Evolutionary conservation across 371 early-diverging fungal genomes (phyloP).

Genomic region (Basidiobolus heterosporus): DNA sequence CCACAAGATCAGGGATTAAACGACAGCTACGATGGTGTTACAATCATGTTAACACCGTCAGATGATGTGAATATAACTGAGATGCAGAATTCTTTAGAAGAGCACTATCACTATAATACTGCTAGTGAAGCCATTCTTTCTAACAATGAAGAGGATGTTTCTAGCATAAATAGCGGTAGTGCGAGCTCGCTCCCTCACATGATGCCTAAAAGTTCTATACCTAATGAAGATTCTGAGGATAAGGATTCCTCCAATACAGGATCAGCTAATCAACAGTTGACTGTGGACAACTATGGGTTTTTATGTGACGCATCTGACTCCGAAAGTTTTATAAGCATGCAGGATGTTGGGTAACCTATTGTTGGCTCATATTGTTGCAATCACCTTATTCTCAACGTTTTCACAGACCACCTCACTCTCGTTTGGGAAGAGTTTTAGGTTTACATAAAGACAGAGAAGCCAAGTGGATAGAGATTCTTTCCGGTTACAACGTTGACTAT

Average conservation of each 20-base stretch:
- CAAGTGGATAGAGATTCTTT: conserved; percentile 1
- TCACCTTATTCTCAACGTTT: neutral
- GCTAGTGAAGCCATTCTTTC: neutral
- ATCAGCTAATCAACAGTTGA: neutral
- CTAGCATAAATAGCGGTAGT: neutral
- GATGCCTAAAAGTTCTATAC: neutral
- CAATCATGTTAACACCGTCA: too few relatives aligned
- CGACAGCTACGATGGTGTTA: too few relatives aligned
- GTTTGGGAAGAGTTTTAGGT: neutral
- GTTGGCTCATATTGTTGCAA: neutral
- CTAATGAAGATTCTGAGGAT: neutral
- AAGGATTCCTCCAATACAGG: neutral
- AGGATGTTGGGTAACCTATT: conserved; percentile 6
- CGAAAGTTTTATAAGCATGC: conserved; percentile 11
- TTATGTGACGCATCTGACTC: conserved; percentile 20
- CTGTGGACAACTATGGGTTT: conserved; percentile 37
- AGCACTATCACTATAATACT: neutral
- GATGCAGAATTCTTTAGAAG: neutral
- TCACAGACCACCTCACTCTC: conserved; percentile 2
- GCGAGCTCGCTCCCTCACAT: neutral
- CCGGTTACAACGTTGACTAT: neutral
- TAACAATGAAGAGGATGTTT: neutral
- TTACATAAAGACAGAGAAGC: conserved; percentile 2
- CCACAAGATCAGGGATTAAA: too few relatives aligned
- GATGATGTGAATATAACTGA: too few relatives aligned